Conservation (phyloP, 2,329 filamentous ascomycete species). For the Fusarium nygamai region DNA sequence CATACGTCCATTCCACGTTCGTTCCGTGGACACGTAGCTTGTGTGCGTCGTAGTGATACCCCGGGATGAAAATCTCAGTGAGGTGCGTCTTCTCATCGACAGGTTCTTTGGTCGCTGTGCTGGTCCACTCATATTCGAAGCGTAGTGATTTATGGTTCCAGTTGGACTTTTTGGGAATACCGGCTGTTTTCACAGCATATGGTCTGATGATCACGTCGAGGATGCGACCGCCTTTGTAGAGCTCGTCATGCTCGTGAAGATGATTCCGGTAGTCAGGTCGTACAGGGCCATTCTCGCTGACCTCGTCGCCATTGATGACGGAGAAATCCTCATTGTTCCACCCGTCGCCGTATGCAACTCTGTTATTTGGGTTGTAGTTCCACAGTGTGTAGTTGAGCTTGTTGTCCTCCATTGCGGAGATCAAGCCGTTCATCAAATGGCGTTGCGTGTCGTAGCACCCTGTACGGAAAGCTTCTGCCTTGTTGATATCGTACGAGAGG, state of each 20-base stretch:
- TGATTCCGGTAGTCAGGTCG: conserved; percentile 48
- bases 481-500: conserved; percentile 54
- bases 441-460: conserved; percentile 53
- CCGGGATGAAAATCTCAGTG: conserved; percentile 53
- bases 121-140: conserved; percentile 50
- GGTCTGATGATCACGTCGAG: conserved; percentile 54
- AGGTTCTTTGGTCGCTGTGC: conserved; percentile 18
- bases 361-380: conserved; percentile 54
- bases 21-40: conserved; percentile 42
- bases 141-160: conserved; percentile 49
- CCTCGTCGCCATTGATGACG: conserved; percentile 49
- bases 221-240: conserved; percentile 52
- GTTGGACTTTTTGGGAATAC: conserved; percentile 46
- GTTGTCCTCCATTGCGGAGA: conserved; percentile 54
- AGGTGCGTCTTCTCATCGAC: conserved; percentile 32
- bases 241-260: conserved; percentile 46
- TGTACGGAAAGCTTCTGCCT: conserved; percentile 48
- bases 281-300: conserved; percentile 40
- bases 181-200: conserved; percentile 54
- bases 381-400: conserved; percentile 52
- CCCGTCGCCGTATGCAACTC: conserved; percentile 52
- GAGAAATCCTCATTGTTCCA: conserved; percentile 58
- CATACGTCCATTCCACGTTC: conserved; percentile 46
- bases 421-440: conserved; percentile 52
- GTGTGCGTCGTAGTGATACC: conserved; percentile 50